Evolutionary conservation across 192 early-diverging fungal genomes (phyloP).

Genomic region (Radiomyces spectabilis): DNA sequence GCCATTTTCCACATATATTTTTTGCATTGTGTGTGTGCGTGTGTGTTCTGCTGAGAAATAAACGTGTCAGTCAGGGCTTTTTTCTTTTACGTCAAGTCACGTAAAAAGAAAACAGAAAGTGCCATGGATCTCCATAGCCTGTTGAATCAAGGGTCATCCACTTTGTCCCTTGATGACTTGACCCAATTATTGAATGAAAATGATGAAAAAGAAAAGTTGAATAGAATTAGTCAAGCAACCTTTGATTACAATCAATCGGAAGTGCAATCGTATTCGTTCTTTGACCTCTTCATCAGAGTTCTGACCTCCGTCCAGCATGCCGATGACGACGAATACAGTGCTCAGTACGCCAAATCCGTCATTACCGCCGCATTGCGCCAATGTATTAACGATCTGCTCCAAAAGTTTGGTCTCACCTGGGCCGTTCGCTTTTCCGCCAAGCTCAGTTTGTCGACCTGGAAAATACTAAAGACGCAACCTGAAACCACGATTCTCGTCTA

Average conservation of each 20-base stretch:
- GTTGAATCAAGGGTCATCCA: conserved; percentile 4
- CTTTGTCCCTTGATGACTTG: conserved; percentile 1
- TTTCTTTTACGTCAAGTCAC: too few species aligned
- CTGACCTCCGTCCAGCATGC: conserved; percentile 11
- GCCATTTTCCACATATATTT: neutral
- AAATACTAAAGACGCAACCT: neutral
- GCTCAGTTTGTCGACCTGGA: conserved; percentile 12
- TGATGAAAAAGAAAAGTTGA: neutral
- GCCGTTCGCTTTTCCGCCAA: conserved; percentile 8
- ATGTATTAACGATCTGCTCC: conserved; percentile 10
- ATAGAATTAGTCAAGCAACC: conserved; percentile 3
- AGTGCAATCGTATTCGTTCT: conserved; percentile 9
- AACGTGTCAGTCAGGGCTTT: neutral
- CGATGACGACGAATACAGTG: neutral
- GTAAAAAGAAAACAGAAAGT: neutral
- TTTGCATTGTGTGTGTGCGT: neutral
- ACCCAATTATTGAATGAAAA: neutral
- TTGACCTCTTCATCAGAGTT: conserved; percentile 17
- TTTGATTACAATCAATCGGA: conserved; percentile 1
- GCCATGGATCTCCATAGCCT: conserved; percentile 14
- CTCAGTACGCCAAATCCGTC: conserved; percentile 1
- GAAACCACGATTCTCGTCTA: conserved; percentile 12
- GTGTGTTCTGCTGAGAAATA: neutral
- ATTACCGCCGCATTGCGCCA: conserved; percentile 5
- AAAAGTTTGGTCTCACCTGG: conserved; percentile 10